phyloP scores from a whole-genome alignment of 2,329 filamentous ascomycete species.

The Colletotrichum sublineola region DNA sequence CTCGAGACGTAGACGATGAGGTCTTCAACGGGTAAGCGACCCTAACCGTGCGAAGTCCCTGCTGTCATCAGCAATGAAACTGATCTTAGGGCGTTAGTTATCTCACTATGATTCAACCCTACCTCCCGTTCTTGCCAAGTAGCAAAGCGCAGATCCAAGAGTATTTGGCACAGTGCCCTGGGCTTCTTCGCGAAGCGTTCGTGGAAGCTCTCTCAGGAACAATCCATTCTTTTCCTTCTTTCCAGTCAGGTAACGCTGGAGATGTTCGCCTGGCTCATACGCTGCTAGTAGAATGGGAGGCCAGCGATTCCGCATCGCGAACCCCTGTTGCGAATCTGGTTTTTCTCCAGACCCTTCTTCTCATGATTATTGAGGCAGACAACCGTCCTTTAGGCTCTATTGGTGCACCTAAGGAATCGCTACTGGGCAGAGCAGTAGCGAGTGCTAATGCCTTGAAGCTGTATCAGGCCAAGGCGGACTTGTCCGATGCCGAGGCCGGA shows the following conservation, averaged over 20 bases:
- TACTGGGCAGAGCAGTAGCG: conserved; percentile 75
- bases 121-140: conserved; percentile 74
- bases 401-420: conserved; percentile 64
- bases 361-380: conserved; percentile 76
- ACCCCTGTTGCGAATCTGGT: conserved; percentile 63
- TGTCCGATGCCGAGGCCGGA: conserved; percentile 61
- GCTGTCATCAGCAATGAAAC: not conserved
- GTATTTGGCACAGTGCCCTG: conserved; percentile 68
- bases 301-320: conserved; percentile 52
- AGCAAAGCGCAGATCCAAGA: conserved; percentile 68
- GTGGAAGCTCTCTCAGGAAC: conserved; percentile 72
- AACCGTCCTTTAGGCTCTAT: conserved; percentile 59
- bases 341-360: conserved; percentile 75
- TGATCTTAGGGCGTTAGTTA: conserved; percentile 61
- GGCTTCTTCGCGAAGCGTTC: conserved; percentile 73
- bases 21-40: conserved; percentile 60
- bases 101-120: conserved; percentile 73
- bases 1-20: conserved; percentile 58
- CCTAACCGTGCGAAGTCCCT: not conserved
- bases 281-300: conserved; percentile 67
- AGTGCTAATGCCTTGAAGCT: conserved; percentile 76
- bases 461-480: conserved; percentile 59
- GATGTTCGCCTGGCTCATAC: conserved; percentile 61
- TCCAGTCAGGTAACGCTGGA: conserved; percentile 53
- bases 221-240: conserved; percentile 64